A percentile compares a stretch with the other conserved stretches of the same genome.
These are phyloP conservation scores for Lolium perenne DNA, from an alignment of 176 grass and related monocot species.

Conservation along the genomic window DNA sequence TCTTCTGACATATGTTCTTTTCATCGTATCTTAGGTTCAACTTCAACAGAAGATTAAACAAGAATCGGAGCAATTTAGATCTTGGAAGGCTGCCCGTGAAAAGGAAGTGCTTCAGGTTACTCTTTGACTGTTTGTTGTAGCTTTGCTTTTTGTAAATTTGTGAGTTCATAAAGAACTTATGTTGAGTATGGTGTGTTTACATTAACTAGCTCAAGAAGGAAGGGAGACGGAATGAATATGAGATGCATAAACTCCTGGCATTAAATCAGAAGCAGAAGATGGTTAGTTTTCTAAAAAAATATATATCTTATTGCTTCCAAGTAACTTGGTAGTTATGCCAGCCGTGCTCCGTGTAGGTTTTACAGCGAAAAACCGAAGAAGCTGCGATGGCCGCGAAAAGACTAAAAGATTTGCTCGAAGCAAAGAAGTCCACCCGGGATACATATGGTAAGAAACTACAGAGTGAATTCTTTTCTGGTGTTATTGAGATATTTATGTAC, in stretches of 20 bases:
- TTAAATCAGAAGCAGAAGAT: slow-evolving; percentile 95
- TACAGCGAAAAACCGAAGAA: slow-evolving; percentile 97
- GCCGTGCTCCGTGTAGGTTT: slow-evolving; percentile 59
- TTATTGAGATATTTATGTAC: slow-evolving; percentile 14
- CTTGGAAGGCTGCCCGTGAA: slow-evolving; percentile 92
- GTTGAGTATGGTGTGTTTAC: slow-evolving; percentile 34
- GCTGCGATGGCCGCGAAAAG: slow-evolving; percentile 80
- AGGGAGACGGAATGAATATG: slow-evolving; percentile 89
- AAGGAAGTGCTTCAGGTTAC: slow-evolving; percentile 95
- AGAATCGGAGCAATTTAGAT: slow-evolving; percentile 94
- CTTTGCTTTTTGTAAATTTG: slow-evolving; percentile 17
- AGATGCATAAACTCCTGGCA: slow-evolving; percentile 94
- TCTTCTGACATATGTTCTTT: slow-evolving; percentile 7
- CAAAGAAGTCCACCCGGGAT: slow-evolving; percentile 86
- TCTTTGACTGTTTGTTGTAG: slow-evolving; percentile 21
- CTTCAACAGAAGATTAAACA: slow-evolving; percentile 99
- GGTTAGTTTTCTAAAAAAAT: slow-evolving; percentile 44
- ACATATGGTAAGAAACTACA: slow-evolving; percentile 49
- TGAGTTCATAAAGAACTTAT: not conserved
- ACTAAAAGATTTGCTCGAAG: slow-evolving; percentile 81
- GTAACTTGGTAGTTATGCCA: not conserved
- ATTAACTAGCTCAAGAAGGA: slow-evolving; percentile 91
- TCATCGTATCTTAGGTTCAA: slow-evolving; percentile 65
- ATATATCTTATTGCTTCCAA: not conserved
- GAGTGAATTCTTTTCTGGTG: not conserved